Evolutionary conservation across 768 basidiomycete species (phyloP), one percentile per base, ranked within the genome.

Genomic region (Pleurotus pulmonarius): DNA sequence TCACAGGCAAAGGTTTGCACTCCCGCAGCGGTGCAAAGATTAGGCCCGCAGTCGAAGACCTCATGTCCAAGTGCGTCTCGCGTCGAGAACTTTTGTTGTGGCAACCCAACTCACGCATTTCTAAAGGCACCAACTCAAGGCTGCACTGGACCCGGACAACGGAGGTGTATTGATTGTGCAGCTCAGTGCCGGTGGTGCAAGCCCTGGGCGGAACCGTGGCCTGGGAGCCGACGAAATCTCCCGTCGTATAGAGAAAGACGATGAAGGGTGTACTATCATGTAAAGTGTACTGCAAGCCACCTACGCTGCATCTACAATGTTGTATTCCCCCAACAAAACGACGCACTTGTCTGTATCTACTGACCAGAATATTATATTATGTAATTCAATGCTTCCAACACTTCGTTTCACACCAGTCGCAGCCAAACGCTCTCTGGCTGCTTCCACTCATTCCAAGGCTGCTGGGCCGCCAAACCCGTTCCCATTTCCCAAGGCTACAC

Each of bases 11-110:
- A 71, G 94, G 94, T 8, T 74, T 94, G 25, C 96, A 98, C 70
- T 93, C 90, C 15, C 72, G 77, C 24, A 79, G 81, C 3, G 86
- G 87, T 46, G 89, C 91, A 0, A 98, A 96, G 73, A 79, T 98
- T 64, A 94, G 89, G 66, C 96, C 95, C 29, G 95, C 94, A 5
- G 87, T 98, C 49, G 88, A 92, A 67, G 86, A 88, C 38, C 73
- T 96, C 49, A 90, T 96, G 83, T 75, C 79, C 61, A 92, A 88
- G 90, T 92, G 63, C 41, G 81, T 61, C 16, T 43, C 26, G 20
- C 20, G 20, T 52, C 5, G 26, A 24, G 44, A 20, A 13, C 16
- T 34, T 40, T 38, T 46, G 15, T 38, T 55, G 20, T 9, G n/a
- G 13, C 12, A 22, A 26, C 46, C 44, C 22, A 11, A 44, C 43